Evolutionary conservation across 805 yeast genomes (phyloP).

Genomic region (Metschnikowia continentalis): DNA sequence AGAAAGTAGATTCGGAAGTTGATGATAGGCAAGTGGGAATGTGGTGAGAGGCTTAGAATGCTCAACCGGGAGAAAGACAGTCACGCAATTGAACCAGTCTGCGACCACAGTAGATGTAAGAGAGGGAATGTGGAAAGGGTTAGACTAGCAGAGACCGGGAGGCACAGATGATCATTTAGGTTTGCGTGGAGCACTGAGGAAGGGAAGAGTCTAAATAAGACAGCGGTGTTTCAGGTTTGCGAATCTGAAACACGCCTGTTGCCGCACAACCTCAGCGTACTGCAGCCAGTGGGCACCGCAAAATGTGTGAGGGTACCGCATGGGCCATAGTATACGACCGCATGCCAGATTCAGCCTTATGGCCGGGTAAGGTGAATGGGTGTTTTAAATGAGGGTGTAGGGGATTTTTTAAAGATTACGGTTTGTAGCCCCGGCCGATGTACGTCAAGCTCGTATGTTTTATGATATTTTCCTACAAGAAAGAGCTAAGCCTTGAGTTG

Average conservation of each 20-base stretch:
- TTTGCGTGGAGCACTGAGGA: constrained; percentile 3
- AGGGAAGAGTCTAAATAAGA: constrained; percentile 12
- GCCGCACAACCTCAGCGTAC: constrained; percentile 10
- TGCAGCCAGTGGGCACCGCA: constrained; percentile 5
- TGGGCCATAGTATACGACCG: background rate
- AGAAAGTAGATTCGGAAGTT: background rate
- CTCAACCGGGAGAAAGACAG: background rate
- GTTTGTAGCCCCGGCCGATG: background rate
- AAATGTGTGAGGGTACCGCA: constrained; percentile 9
- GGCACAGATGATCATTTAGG: background rate
- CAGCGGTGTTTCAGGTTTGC: constrained; percentile 13
- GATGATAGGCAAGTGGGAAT: background rate
- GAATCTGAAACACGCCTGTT: constrained; percentile 15
- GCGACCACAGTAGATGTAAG: background rate
- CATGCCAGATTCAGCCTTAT: background rate
- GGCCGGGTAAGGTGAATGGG: no score
- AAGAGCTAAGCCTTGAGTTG: background rate
- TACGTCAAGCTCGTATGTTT: background rate
- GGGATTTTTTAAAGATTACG: no score
- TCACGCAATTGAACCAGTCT: background rate
- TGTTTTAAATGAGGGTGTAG: no score
- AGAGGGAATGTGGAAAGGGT: background rate
- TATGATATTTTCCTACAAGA: background rate
- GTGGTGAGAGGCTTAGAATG: background rate
- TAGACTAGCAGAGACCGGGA: constrained; percentile 1